A percentile compares a stretch with the other conserved stretches of the same genome.
Evolutionary conservation across 1,284 basidiomycete species (phyloP).

Genomic region (Microbotryum violaceum): DNA sequence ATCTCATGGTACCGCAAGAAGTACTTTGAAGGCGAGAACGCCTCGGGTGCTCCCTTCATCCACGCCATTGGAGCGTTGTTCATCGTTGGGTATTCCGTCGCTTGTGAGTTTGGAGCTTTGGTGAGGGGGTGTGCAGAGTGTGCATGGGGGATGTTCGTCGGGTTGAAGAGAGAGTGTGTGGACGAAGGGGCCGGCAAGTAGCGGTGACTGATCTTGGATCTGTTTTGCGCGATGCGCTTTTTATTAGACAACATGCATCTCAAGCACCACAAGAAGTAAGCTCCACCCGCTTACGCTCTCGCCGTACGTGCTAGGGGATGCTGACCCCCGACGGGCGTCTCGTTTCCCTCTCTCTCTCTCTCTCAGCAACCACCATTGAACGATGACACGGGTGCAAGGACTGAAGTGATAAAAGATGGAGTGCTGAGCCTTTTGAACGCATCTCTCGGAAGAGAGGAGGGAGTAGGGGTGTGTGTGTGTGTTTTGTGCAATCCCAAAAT

Average conservation of each 20-base stretch:
- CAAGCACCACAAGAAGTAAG: constrained; percentile 36
- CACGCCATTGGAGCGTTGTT: constrained; percentile 36
- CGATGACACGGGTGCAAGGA: neutral
- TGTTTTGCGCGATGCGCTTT: neutral
- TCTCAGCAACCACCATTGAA: constrained; percentile 27
- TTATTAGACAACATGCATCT: constrained; percentile 35
- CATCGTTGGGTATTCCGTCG: constrained; percentile 37
- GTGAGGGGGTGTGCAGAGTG: no score
- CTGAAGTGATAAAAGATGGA: neutral
- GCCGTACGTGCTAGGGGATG: no score
- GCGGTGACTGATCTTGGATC: neutral
- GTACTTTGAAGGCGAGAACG: constrained; percentile 38
- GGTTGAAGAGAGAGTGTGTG: neutral
- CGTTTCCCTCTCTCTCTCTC: neutral
- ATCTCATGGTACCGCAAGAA: constrained; percentile 35
- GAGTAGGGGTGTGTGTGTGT: no score
- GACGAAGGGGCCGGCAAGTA: no score
- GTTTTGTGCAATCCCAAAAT: no score
- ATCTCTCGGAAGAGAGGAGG: no score
- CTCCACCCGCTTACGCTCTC: neutral
- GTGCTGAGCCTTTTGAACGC: neutral
- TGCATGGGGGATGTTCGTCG: no score
- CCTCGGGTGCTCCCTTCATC: constrained; percentile 36
- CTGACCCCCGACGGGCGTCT: neutral
- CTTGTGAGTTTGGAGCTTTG: constrained; percentile 13